Percentiles rank a stretch among this genome's conserved stretches.
phyloP scores from a whole-genome alignment of 2,329 filamentous ascomycete genomes.

The Sclerotinia sclerotiorum region DNA sequence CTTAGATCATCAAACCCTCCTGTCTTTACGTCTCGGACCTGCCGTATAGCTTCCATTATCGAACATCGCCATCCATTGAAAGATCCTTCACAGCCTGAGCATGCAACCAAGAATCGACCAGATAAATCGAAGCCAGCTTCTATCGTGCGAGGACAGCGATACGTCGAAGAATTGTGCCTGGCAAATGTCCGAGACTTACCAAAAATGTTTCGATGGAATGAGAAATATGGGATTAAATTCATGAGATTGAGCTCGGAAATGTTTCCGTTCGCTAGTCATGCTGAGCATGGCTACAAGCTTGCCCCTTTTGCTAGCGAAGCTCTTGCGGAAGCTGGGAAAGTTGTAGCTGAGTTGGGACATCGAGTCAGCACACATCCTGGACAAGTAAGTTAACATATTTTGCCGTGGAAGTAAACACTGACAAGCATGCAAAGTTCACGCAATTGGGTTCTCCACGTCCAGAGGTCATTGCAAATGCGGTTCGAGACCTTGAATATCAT shows the following conservation, averaged over 20 bases:
- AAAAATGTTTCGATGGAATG: slow-evolving; percentile 90
- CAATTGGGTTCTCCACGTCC: slow-evolving; percentile 81
- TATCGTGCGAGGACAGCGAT: slow-evolving; percentile 64
- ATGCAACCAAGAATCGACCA: slow-evolving; percentile 81
- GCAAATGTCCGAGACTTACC: slow-evolving; percentile 79
- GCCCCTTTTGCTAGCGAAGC: slow-evolving; percentile 78
- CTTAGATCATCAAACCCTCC: slow-evolving; percentile 77
- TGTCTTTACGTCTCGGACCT: slow-evolving; percentile 88
- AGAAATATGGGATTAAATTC: slow-evolving; percentile 87
- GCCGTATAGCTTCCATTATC: slow-evolving; percentile 84
- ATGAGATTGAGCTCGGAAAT: slow-evolving; percentile 92
- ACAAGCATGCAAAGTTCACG: slow-evolving; percentile 58
- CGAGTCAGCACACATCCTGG: slow-evolving; percentile 88
- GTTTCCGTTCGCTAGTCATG: slow-evolving; percentile 93
- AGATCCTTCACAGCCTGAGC: slow-evolving; percentile 73
- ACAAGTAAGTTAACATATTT: slow-evolving; percentile 45
- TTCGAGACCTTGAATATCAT: slow-evolving; percentile 86
- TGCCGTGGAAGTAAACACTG: background rate
- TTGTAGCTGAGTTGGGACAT: slow-evolving; percentile 77
- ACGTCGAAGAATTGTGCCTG: slow-evolving; percentile 74
- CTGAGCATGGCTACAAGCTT: slow-evolving; percentile 81
- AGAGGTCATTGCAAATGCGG: slow-evolving; percentile 71
- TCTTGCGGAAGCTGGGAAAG: slow-evolving; percentile 72
- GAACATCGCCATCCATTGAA: slow-evolving; percentile 82
- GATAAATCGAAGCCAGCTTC: slow-evolving; percentile 71